Conservation (phyloP, 257 asterid species). For the Rubia yunnanensis region DNA sequence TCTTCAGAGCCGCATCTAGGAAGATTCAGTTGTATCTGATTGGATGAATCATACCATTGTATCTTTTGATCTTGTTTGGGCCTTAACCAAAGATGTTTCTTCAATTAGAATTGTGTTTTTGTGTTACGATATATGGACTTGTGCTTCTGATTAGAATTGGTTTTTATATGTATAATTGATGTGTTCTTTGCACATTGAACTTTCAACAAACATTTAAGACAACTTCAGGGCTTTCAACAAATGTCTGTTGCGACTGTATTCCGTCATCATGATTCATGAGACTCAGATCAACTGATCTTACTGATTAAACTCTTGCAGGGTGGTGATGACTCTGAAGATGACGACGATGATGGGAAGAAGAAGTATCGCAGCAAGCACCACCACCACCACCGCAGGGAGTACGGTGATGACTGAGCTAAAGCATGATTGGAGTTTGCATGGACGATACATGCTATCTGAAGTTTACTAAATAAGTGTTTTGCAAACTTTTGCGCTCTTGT, state of each 20-base stretch:
- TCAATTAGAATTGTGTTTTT: neutral
- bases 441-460: constrained; percentile 12
- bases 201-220: neutral
- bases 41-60: neutral
- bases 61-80: neutral
- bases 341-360: constrained; percentile 13
- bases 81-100: neutral
- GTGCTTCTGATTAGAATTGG: neutral
- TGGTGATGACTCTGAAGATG: constrained; percentile 16
- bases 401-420: constrained; percentile 18
- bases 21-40: neutral
- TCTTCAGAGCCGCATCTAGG: neutral
- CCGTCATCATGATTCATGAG: neutral
- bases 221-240: too few relatives aligned
- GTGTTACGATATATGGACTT: neutral
- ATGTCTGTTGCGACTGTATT: too few relatives aligned
- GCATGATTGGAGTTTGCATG: neutral
- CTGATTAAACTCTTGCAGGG: constrained; percentile 16
- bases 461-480: constrained; percentile 8
- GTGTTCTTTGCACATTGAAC: neutral
- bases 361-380: constrained; percentile 8
- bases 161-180: neutral
- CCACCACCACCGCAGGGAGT: constrained; percentile 20
- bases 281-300: neutral
- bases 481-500: neutral